Evolutionary conservation across 176 grass and related monocot genomes (phyloP).

Genomic region (Triticum urartu): DNA sequence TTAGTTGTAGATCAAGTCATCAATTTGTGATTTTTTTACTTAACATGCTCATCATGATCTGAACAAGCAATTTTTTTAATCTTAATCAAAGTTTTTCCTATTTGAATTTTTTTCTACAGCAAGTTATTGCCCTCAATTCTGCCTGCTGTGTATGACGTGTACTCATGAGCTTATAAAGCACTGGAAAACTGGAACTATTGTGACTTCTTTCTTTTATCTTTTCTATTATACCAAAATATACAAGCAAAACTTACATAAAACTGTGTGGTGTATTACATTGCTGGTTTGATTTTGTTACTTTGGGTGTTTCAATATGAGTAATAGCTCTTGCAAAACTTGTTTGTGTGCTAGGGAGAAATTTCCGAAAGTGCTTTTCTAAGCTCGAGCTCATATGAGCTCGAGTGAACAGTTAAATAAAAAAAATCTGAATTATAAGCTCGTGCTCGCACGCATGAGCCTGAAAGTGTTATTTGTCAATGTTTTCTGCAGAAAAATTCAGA

Average conservation of each 20-base stretch:
- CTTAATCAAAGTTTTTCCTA: not conserved
- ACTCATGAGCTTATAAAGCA: too few species aligned
- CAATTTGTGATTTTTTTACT: not conserved
- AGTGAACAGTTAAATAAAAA: too few species aligned
- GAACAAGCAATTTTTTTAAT: too few species aligned
- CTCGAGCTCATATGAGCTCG: too few species aligned
- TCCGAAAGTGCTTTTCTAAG: too few species aligned
- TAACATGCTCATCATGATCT: not conserved
- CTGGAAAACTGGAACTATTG: too few species aligned
- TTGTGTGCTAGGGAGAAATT: not conserved
- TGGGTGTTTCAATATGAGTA: not conserved
- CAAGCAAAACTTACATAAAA: not conserved
- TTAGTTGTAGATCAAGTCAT: not conserved
- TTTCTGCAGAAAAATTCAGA: too few species aligned
- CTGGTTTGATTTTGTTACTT: not conserved
- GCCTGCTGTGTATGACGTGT: too few species aligned
- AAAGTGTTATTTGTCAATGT: too few species aligned
- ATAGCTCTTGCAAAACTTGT: not conserved
- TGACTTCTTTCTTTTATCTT: not conserved
- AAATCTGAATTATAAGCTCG: too few species aligned
- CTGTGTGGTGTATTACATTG: too few species aligned
- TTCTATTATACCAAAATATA: not conserved
- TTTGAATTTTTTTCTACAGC: not conserved
- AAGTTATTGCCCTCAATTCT: not conserved
- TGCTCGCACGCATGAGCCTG: too few species aligned